Evolutionary conservation across 768 basidiomycete genomes (phyloP).

Genomic region (Leccinellum luteum): DNA sequence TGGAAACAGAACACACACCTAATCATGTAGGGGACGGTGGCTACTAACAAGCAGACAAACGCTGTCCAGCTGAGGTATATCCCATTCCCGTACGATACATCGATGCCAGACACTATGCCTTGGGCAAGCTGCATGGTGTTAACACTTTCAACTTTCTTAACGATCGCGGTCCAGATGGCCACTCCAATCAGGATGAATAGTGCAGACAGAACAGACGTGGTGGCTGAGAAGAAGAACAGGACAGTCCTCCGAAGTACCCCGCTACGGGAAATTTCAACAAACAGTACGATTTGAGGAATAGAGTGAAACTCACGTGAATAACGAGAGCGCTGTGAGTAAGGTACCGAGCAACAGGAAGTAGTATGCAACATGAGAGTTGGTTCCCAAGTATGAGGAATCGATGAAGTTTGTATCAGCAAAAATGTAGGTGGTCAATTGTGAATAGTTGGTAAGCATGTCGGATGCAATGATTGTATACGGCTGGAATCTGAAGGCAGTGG

Average conservation of each 20-base stretch:
- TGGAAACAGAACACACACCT: constrained; percentile 47
- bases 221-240: constrained; percentile 66
- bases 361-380: constrained; percentile 66
- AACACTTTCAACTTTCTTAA: constrained; percentile 59
- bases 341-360: constrained; percentile 75
- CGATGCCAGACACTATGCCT: constrained; percentile 55
- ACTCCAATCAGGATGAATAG: constrained; percentile 66
- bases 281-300: neutral
- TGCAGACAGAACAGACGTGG: constrained; percentile 58
- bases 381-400: constrained; percentile 60
- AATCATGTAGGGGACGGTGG: constrained; percentile 73
- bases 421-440: constrained; percentile 51
- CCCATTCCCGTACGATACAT: constrained; percentile 58
- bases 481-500: constrained; percentile 55
- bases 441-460: constrained; percentile 69
- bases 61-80: constrained; percentile 73
- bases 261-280: constrained; percentile 35
- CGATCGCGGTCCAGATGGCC: constrained; percentile 74
- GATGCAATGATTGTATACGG: constrained; percentile 63
- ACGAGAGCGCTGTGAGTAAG: constrained; percentile 59
- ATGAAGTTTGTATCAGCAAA: constrained; percentile 53
- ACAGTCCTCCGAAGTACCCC: constrained; percentile 63
- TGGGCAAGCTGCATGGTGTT: constrained; percentile 49
- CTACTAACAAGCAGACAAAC: constrained; percentile 62
- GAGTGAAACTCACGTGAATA: constrained; percentile 55